Evolutionary conservation across 345 rosid genomes (phyloP), one percentile per base, ranked within the genome.

Genomic region (Hevea brasiliensis): DNA sequence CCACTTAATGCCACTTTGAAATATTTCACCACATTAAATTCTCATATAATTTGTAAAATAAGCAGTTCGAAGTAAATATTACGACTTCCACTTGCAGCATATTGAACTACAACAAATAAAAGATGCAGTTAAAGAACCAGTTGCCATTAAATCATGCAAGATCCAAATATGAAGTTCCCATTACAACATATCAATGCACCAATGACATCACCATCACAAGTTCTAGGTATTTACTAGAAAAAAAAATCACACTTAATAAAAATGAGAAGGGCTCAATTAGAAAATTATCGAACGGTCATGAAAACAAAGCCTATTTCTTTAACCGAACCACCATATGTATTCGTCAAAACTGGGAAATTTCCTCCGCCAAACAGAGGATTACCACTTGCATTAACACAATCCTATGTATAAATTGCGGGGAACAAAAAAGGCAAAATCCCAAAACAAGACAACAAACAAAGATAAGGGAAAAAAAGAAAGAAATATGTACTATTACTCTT

Each of bases 321-420:
- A 54, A 32, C 75, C 61, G 57, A 58, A 61, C 50, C 18, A 67
- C 21, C 64, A 77, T 53, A 70, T 71, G 57, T 61, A 68, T 67
- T 60, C 50, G 72, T 57, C 70, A 67, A 56, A 73, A 77, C 62
- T 72, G 74, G 74, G 73, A 51, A 76, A 76, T 42, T 75, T 67
- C 72, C 75, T 72, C 80, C 1, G 15, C 6, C 40, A 76, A 56
- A 58, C 17, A 26, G 68, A 63, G 37, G 73, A 73, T 76, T 63
- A 57, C 74, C 70, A 55, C 79, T 74, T 27, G 40, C 50, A 57
- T 13, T 70, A 65, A 69, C 75, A 57, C 67, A 64, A 76, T 65
- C 63, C 71, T 63, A 47, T 61, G 71, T 58, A 71, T 71, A 65
- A 18, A 59, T 63, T 48, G 37, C 2, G 37, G 37, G 54, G 50